Conservation (phyloP, 768 basidiomycete species). For the Tylopilus sp. region DNA sequence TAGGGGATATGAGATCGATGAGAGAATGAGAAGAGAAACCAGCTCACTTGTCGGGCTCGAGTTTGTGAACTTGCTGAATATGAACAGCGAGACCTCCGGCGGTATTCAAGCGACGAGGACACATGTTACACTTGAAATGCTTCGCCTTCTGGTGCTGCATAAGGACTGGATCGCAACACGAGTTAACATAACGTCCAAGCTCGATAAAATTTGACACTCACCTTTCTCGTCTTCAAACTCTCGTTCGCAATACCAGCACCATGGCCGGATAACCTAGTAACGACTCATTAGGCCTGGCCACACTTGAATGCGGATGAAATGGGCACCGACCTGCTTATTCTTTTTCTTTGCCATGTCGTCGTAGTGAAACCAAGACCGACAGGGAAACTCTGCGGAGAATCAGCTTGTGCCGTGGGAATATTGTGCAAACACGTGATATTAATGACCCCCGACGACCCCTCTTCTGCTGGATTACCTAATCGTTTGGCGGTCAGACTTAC, state of each 20-base stretch:
- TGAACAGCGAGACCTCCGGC: constrained; percentile 98
- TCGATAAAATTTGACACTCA: constrained; percentile 28
- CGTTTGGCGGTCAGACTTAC: neutral
- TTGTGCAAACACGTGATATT: constrained; percentile 5
- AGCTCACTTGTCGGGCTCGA: constrained; percentile 78
- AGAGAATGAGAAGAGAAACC: neutral
- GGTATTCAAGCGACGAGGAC: constrained; percentile 92
- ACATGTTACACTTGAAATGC: constrained; percentile 97
- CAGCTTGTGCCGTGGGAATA: constrained; percentile 18
- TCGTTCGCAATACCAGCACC: constrained; percentile 99
- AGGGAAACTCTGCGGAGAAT: constrained; percentile 10
- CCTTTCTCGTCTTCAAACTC: constrained; percentile 99
- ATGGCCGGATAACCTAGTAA: constrained; percentile 78
- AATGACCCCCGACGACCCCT: constrained; percentile 4
- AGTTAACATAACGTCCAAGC: neutral
- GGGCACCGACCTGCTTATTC: constrained; percentile 38
- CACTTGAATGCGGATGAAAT: too few relatives aligned
- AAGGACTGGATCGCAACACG: constrained; percentile 54
- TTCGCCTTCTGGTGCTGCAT: constrained; percentile 99
- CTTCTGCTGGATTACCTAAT: constrained; percentile 18
- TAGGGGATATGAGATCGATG: constrained; percentile 9
- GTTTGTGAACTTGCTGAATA: constrained; percentile 97
- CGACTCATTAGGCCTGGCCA: neutral
- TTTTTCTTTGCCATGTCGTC: constrained; percentile 52
- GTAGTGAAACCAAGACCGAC: constrained; percentile 14